Base-by-base conservation (phyloP, 352 stramenopile genomes). In the Phytophthora colocasiae region DNA sequence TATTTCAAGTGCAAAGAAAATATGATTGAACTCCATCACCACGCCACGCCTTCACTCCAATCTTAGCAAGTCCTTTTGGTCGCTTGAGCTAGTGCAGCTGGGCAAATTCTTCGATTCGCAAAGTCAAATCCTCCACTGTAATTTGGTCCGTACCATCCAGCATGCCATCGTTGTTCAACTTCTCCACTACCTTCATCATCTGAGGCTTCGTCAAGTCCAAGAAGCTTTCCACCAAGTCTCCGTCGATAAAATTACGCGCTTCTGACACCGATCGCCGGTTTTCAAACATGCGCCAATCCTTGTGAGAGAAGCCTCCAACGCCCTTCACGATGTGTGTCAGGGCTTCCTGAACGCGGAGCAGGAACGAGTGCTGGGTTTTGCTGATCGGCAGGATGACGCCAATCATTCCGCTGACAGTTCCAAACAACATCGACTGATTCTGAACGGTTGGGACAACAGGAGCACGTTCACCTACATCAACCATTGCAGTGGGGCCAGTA, bases 401-500 rank as follows among this genome's bases (percentile, higher is more conserved):
- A 50, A 99, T 92, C 73, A 97, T 98, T n/a, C 97, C 97, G 66
- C 96, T 98, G 5, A 98, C 95, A 15, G 96, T 98, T 31, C 90
- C 96, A 76, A 98, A 99, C 15, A 99, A 74, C 69, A 98, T 91
- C 46, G 85, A 91, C 53, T 75, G 44, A 53, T 39, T 64, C 59
- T 63, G 58, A 58, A 47, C 39, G 45, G 44, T 32, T 11, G 58
- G 34, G 6, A 57, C 39, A 49, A 43, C 40, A 17, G 60, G 50
- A 40, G 47, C 49, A 61, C 34, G 22, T 34, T 71, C 44, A 9
- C 52, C 71, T 17, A 86, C 67, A 58, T 90, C 82, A 17, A 90
- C 74, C 82, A 91, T 89, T 10, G 82, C 77, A 19, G 73, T 70
- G 7, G 62, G 34, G 12, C 53, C 57, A 45, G 41, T 8, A 38